These are phyloP conservation scores for Fraxinus latifolia DNA, from an alignment of 305 asterid species.

Conservation along the genomic window DNA sequence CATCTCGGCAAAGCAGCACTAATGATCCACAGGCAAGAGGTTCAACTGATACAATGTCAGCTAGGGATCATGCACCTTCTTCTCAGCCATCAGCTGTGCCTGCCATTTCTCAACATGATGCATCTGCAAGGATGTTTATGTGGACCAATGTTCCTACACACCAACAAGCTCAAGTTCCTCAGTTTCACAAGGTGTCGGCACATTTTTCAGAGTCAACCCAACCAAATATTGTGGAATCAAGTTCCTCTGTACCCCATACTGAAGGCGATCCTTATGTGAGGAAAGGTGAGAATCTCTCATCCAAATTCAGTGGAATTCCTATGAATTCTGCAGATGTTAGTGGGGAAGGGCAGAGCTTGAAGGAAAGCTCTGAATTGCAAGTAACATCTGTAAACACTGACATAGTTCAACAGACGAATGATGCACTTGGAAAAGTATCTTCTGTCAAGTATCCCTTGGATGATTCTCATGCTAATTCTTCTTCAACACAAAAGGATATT, in stretches of 20 bases:
- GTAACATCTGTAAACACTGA: constrained; percentile 29
- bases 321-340: constrained; percentile 34
- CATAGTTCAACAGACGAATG: constrained; percentile 34
- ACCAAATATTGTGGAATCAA: constrained; percentile 51
- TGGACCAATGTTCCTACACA: constrained; percentile 48
- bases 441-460: constrained; percentile 28
- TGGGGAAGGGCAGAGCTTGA: constrained; percentile 39
- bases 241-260: constrained; percentile 42
- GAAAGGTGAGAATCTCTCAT: constrained; percentile 25
- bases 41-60: constrained; percentile 29
- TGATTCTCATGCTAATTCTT: constrained; percentile 52
- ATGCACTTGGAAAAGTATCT: constrained; percentile 39
- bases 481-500: constrained; percentile 52
- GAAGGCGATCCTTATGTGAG: constrained; percentile 33
- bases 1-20: constrained; percentile 26
- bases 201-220: constrained; percentile 37
- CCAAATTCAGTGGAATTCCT: constrained; percentile 28
- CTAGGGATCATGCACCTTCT: constrained; percentile 28
- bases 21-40: constrained; percentile 37
- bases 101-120: constrained; percentile 39
- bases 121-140: constrained; percentile 33
- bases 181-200: constrained; percentile 38
- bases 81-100: constrained; percentile 34
- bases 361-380: constrained; percentile 40
- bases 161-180: constrained; percentile 35